These are phyloP conservation scores for Asterella californica DNA, from an alignment of 225 moss, liverwort and hornwort genomes.

Conservation along the genomic window DNA sequence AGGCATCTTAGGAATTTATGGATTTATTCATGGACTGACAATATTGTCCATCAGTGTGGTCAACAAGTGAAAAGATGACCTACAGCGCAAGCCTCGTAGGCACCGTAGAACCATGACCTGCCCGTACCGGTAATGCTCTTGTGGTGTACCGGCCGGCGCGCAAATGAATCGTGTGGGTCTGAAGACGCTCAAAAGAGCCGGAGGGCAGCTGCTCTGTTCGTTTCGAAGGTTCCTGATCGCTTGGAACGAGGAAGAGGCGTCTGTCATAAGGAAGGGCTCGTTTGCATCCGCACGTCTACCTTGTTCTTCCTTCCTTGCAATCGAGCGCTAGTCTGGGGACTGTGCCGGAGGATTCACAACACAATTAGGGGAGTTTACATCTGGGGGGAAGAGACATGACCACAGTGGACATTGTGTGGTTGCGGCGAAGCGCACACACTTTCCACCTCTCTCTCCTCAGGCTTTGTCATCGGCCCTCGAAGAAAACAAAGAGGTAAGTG, in stretches of 20 bases:
- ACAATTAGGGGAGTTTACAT: background rate
- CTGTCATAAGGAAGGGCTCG: background rate
- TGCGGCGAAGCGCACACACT: too few species aligned
- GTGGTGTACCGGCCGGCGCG: background rate
- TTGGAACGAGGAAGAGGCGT: conserved; percentile 6
- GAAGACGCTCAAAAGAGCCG: background rate
- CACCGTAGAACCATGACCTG: background rate
- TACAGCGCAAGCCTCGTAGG: too few species aligned
- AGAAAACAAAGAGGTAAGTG: too few species aligned
- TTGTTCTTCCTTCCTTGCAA: background rate
- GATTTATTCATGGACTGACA: too few species aligned
- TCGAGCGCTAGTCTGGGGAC: background rate
- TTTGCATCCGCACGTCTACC: background rate
- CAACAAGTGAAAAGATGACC: too few species aligned
- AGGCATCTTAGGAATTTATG: background rate
- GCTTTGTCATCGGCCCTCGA: too few species aligned
- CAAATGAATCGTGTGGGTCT: background rate
- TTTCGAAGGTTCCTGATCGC: background rate
- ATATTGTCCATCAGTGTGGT: background rate
- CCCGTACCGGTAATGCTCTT: background rate
- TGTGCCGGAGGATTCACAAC: background rate
- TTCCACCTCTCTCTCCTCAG: too few species aligned
- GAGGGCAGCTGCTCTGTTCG: background rate
- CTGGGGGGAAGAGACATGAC: background rate
- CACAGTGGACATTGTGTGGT: too few species aligned